Evolutionary conservation across 208 protist species (phyloP), one percentile per base, ranked within the genome.

Genomic region (Leishmania guyanensis): DNA sequence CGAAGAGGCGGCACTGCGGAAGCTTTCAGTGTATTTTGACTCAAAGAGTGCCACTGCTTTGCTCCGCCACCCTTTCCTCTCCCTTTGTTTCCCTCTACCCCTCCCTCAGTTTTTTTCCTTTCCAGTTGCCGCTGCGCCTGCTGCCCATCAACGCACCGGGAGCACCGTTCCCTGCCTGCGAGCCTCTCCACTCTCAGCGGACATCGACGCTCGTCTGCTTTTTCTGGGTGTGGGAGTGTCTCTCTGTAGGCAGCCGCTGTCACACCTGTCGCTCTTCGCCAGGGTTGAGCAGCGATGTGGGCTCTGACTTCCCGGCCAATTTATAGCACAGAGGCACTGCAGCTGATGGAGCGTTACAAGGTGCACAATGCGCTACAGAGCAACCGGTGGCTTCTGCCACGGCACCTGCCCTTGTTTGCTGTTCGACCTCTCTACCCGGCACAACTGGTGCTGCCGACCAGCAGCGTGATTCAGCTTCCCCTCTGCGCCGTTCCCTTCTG

Each of bases 321-420:
- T 75, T 29, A 70, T 3, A 83, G 77, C 73, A 12, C 26, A 2
- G 84, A 88, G 58, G 84, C 82, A 39, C 39, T 77, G 50, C 71
- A 75, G 50, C 39, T 81, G 36, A 77, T 93, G 4, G 20, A 70
- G 14, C 75, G 39, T 12, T 88, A 85, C 69, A 74, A 77, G 51
- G 3, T 17, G 3, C 54, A 60, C 5, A 75, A 85, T 51, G 60
- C 54, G 14, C 83, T 91, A 46, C 85, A 89, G 69, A 93, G 89
- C 69, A 66, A 85, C 29, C 29, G 72, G 39, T 93, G 89, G 88
- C 73, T 93, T 17, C 81, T 90, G 54, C 85, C 83, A 16, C 72
- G 74, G 1, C 89, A 93, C 48, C 72, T 84, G 9, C 29, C 75
- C 50, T 62, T 81, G 22, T 86, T 93, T n/a, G 75, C 79, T 6